Base-by-base conservation (phyloP, 768 basidiomycete species). In the Psilocybe sp. region DNA sequence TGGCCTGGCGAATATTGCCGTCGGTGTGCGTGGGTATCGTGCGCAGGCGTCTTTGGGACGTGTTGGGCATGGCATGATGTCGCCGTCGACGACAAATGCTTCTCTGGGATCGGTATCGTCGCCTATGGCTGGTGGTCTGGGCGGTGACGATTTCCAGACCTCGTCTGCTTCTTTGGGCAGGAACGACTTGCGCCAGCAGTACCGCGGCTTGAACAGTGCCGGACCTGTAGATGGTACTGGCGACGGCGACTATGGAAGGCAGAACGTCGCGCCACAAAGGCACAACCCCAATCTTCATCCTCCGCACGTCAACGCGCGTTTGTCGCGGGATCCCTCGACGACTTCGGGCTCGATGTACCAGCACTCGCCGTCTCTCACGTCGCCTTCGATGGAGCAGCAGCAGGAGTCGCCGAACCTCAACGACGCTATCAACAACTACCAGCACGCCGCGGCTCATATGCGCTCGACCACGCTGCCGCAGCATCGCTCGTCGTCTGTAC, bases 401-500 rank as follows among this genome's bases (percentile, higher is more conserved):
- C 40, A 11, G 5, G 52, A 55, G 4, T 50, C 55, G 31, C 37
- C 56, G 1, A 56, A 52, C 40, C 45, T 44, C 2, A 54, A 44
- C 28, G 60, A 62, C 9, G 38, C 52, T 18, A 49, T 59, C 57
- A 55, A 44, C 57, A 55, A 44, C 54, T 58, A 55, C 47, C 60
- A 59, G 43, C 52, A 57, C 18, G 51, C 59, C 11, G 58, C 54
- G 2, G 51, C 60, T n/a, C 77, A 78, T 55, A 62, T 73, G 49
- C 71, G 76, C 34, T 72, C 74, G 20, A 70, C 74, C 34, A 77
- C 77, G 31, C 69, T 76, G 51, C 76, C 76, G 18, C 72, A 70
- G 49, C 75, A 71, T 56, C 69, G 50, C 38, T 55, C 52, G 49
- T 68, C 54, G 57, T 56, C 40, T 36, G 44, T 47, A 28, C 54